Conservation (phyloP, 306 rosid genomes). For the Hippophae rhamnoides region DNA sequence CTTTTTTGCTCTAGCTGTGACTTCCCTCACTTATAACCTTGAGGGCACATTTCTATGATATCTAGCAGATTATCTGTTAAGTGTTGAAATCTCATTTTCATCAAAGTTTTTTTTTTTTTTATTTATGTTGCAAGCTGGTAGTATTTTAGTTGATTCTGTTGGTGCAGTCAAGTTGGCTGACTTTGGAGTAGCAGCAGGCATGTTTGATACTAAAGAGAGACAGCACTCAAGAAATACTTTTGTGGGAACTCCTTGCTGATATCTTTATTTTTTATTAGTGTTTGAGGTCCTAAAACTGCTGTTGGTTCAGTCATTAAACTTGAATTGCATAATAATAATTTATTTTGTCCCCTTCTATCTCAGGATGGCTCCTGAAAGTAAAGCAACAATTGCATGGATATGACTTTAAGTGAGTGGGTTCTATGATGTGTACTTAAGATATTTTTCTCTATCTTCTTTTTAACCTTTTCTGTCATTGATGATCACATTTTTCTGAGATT, state of each 20-base stretch:
- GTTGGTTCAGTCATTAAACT: conserved; percentile 2
- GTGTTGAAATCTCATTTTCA: neutral
- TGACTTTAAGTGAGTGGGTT: conserved; percentile 75
- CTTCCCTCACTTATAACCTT: too few species aligned
- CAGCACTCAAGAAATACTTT: conserved; percentile 82
- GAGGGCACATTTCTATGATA: neutral
- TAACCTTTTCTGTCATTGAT: neutral
- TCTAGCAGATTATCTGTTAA: neutral
- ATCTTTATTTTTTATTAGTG: conserved; percentile 3
- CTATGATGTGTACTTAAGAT: neutral
- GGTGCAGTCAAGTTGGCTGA: conserved; percentile 87
- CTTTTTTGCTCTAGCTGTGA: too few species aligned
- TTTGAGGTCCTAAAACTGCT: conserved; percentile 1
- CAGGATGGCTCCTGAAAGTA: conserved; percentile 99
- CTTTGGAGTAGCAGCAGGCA: conserved; percentile 90
- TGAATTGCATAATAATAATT: neutral
- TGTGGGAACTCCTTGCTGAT: conserved; percentile 99
- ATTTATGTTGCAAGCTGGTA: conserved; percentile 60
- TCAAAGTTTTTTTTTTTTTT: neutral
- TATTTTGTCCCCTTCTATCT: conserved; percentile 1
- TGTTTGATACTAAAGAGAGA: conserved; percentile 87
- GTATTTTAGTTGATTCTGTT: conserved; percentile 59
- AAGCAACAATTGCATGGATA: conserved; percentile 25
- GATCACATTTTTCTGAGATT: too few species aligned
- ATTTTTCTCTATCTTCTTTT: neutral